Base-by-base conservation (phyloP, 2,329 filamentous ascomycete species). In the Fusarium sarcochroum region DNA sequence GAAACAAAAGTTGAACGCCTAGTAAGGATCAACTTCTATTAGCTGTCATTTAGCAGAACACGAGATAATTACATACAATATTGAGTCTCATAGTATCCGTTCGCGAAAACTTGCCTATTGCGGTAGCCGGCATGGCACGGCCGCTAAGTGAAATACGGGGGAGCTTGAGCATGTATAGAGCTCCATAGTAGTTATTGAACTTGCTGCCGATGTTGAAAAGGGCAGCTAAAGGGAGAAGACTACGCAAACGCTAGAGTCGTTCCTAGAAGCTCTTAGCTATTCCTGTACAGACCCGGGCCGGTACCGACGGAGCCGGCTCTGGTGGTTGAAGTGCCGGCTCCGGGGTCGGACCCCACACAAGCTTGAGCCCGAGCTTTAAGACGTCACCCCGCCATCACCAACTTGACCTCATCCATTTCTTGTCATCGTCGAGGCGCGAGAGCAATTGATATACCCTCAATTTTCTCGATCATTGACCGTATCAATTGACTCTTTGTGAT, bases 361-460 rank as follows among this genome's bases (percentile, higher is more conserved):
- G 69, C 53, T 68, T 51, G 54, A 56, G 42, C 56, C 50, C 35
- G 17, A 42, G 60, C 44, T 44, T 58, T 59, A 67, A 73, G 66
- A 73, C 66, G 70, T 73, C 71, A 73, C 68, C 71, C 71, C 70
- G 60, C 70, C 63, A 70, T 61, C 48, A 66, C 58, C 41, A 37
- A 44, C 45, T 54, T 10, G 18, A 40, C n/a, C 7, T 52, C 54
- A 54, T 62, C 45, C 23, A 54, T 21, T 40, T 56, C 46, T 23
- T 23, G 35, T 66, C 53, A 54, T 64, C 45, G 25, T 46, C 49
- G 10, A 30, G 27, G 27, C 10, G 27, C 4, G 27, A 34, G 48
- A 32, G 21, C 44, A 44, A 40, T 21, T 40, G 32, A 41, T 34
- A 58, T 45, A 56, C 21, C 46, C 8, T 18, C 21, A n/a, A 37